Conservation (phyloP, 768 basidiomycete genomes). For the Candolleomyces eurysporus region DNA sequence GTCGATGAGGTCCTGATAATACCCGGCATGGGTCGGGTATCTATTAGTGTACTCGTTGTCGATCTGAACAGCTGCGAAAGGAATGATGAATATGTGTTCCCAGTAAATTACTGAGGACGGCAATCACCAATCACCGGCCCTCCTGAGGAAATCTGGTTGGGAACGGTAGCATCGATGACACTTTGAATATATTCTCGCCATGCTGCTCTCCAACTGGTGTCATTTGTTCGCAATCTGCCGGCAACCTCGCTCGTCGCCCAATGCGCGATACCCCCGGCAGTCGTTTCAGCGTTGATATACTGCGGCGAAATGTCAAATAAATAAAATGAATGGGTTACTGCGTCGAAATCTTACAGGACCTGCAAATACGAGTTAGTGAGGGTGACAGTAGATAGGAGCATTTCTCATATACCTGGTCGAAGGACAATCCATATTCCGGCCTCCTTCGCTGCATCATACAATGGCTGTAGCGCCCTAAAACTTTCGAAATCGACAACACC, state of each 20-base stretch:
- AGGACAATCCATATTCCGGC: slow-evolving; percentile 79
- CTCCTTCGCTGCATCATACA: slow-evolving; percentile 71
- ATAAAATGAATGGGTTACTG: background rate
- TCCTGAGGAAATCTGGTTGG: slow-evolving; percentile 67
- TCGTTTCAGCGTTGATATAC: slow-evolving; percentile 81
- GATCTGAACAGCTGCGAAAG: slow-evolving; percentile 25
- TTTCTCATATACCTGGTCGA: slow-evolving; percentile 54
- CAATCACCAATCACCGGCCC: slow-evolving; percentile 69
- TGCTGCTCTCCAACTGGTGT: slow-evolving; percentile 62
- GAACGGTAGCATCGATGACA: slow-evolving; percentile 56
- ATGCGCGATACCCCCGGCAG: slow-evolving; percentile 68
- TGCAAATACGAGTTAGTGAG: slow-evolving; percentile 11
- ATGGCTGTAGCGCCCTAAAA: slow-evolving; percentile 64
- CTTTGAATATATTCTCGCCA: slow-evolving; percentile 74
- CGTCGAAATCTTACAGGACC: slow-evolving; percentile 34
- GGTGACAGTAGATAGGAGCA: background rate
- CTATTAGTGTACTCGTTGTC: slow-evolving; percentile 73
- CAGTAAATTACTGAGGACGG: background rate
- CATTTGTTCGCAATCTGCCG: slow-evolving; percentile 70
- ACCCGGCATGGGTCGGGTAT: slow-evolving; percentile 42
- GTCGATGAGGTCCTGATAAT: slow-evolving; percentile 61
- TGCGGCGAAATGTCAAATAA: background rate
- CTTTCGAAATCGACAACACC: slow-evolving; percentile 72
- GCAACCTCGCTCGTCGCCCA: slow-evolving; percentile 72
- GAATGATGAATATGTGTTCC: too few relatives aligned